phyloP scores from a whole-genome alignment of 306 rosid genomes.

The Fagus sylvatica region DNA sequence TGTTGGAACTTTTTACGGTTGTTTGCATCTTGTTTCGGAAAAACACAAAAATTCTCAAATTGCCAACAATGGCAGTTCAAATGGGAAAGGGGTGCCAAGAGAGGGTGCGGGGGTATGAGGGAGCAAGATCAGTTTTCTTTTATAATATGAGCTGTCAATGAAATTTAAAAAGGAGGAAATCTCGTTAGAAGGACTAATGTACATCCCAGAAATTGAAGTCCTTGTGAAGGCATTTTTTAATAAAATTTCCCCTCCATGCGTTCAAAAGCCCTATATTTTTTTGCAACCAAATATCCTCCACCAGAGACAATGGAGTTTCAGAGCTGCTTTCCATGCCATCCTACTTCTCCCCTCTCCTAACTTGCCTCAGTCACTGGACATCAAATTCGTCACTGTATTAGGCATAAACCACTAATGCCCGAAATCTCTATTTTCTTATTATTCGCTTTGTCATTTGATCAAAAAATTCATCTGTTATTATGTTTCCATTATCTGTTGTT shows the following conservation, averaged over 20 bases:
- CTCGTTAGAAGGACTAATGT: neutral
- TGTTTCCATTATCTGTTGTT: neutral
- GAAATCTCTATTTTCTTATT: neutral
- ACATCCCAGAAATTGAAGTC: neutral
- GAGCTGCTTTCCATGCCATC: too few species aligned
- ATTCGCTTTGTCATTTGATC: neutral
- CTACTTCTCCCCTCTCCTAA: neutral
- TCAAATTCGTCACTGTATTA: neutral
- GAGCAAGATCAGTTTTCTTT: neutral
- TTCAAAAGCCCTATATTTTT: neutral
- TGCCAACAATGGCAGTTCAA: too few species aligned
- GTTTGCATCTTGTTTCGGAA: neutral
- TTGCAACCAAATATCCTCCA: neutral
- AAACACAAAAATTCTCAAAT: neutral
- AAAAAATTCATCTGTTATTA: slow-evolving; percentile 3
- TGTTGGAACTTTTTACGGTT: neutral
- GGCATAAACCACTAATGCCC: neutral
- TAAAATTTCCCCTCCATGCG: neutral
- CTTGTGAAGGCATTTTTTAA: neutral
- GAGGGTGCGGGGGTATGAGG: neutral
- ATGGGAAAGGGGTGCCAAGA: too few species aligned
- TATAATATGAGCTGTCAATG: neutral
- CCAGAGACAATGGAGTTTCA: neutral
- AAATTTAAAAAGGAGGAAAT: neutral
- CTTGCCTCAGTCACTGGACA: neutral